These are phyloP conservation scores for Mucor mucedo DNA, from an alignment of 371 early-diverging fungal species.

Conservation along the genomic window DNA sequence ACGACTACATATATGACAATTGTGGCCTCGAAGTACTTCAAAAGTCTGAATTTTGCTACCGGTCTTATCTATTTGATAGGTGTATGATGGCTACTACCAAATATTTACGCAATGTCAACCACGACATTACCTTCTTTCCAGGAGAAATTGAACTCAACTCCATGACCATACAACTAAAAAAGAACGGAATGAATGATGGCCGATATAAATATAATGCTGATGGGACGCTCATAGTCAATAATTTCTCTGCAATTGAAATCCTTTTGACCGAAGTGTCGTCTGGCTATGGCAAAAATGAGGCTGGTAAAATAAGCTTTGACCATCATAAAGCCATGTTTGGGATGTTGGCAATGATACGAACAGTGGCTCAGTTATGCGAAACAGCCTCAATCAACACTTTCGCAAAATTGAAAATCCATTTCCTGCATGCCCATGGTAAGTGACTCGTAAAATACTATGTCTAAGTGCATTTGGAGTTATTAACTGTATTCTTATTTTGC, in stretches of 20 bases:
- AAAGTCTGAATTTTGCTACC: slow-evolving; percentile 32
- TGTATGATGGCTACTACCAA: slow-evolving; percentile 32
- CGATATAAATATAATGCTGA: slow-evolving; percentile 30
- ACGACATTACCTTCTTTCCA: slow-evolving; percentile 28
- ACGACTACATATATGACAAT: slow-evolving; percentile 32
- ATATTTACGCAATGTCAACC: slow-evolving; percentile 27
- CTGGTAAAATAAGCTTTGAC: slow-evolving; percentile 29
- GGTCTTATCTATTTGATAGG: slow-evolving; percentile 33
- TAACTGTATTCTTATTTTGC: slow-evolving; percentile 30
- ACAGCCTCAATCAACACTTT: slow-evolving; percentile 34
- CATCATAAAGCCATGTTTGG: slow-evolving; percentile 39
- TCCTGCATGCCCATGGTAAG: slow-evolving; percentile 37
- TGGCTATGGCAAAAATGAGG: slow-evolving; percentile 23
- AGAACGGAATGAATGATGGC: slow-evolving; percentile 29
- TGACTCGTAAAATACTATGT: slow-evolving; percentile 28
- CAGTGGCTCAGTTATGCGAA: slow-evolving; percentile 29
- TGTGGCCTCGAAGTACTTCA: slow-evolving; percentile 25
- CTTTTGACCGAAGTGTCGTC: slow-evolving; percentile 31
- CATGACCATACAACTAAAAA: slow-evolving; percentile 27
- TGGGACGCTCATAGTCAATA: slow-evolving; percentile 24
- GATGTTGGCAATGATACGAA: slow-evolving; percentile 36
- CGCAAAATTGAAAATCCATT: slow-evolving; percentile 31
- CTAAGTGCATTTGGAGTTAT: slow-evolving; percentile 17
- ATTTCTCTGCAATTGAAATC: slow-evolving; percentile 26
- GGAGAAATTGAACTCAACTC: slow-evolving; percentile 34